A percentile compares a stretch with the other conserved stretches of the same genome.
Conservation (phyloP, 2,329 filamentous ascomycete genomes). For the Fusarium scirpi region DNA sequence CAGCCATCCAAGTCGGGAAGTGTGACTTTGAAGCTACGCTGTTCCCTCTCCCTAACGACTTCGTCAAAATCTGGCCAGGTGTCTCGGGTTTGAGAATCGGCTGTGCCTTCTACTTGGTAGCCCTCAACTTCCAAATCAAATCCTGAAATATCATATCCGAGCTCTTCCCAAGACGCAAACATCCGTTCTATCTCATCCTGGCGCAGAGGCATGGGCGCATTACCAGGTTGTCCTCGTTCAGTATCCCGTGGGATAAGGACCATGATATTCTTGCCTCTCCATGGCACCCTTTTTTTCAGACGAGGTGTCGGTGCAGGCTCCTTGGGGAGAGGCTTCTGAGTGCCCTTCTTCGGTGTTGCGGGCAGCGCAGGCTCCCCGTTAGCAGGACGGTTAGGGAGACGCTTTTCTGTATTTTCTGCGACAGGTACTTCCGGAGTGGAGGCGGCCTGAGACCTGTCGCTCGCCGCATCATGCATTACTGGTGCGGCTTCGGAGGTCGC, state of each 20-base stretch:
- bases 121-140: constrained; percentile 72
- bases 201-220: constrained; percentile 65
- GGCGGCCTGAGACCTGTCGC: constrained; percentile 45
- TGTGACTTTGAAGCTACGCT: constrained; percentile 69
- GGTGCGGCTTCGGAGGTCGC: constrained; percentile 48
- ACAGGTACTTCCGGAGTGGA: constrained; percentile 44
- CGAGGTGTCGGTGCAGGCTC: constrained; percentile 63
- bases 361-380: constrained; percentile 50
- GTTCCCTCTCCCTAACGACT: constrained; percentile 65
- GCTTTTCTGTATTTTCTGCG: constrained; percentile 45
- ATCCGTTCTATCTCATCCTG: constrained; percentile 70
- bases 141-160: constrained; percentile 76
- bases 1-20: constrained; percentile 77
- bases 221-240: constrained; percentile 69
- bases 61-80: constrained; percentile 76
- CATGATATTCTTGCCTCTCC: constrained; percentile 80
- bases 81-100: constrained; percentile 72
- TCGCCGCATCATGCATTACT: constrained; percentile 46
- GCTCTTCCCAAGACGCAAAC: constrained; percentile 73
- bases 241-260: constrained; percentile 77
- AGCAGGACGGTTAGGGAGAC: constrained; percentile 35
- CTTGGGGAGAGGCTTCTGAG: constrained; percentile 54
- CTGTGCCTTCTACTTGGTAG: constrained; percentile 53
- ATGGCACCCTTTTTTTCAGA: constrained; percentile 77
- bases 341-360: constrained; percentile 52